These are phyloP conservation scores for Nemania bipapillata DNA, from an alignment of 2,329 filamentous ascomycete genomes.

Conservation along the genomic window DNA sequence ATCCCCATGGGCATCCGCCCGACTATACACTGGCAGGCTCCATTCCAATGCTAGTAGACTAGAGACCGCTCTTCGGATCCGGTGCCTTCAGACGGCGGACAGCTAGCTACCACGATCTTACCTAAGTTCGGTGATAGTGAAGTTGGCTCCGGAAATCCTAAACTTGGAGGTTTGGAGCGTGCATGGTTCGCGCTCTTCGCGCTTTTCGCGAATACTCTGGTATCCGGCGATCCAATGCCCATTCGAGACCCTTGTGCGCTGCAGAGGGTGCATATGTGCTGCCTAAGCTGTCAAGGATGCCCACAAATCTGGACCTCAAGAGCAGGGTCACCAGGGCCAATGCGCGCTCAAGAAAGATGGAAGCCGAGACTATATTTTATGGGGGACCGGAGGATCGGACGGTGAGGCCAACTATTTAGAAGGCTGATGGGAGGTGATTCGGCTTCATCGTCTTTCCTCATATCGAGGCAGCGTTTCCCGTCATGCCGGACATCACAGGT, in stretches of 20 bases:
- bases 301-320: constrained; percentile 7
- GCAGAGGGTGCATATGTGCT: neutral
- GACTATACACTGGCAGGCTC: neutral
- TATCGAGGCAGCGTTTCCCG: neutral
- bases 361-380: neutral
- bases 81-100: neutral
- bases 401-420: neutral
- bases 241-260: neutral
- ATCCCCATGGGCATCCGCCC: neutral
- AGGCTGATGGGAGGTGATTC: neutral
- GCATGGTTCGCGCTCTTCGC: neutral
- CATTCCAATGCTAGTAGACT: neutral
- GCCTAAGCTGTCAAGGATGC: neutral
- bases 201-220: neutral
- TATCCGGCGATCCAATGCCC: neutral
- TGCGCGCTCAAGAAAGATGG: neutral
- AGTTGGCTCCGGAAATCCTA: neutral
- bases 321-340: neutral
- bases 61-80: neutral
- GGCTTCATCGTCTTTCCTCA: neutral
- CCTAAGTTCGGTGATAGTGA: too few relatives aligned
- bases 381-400: neutral
- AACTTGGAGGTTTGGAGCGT: neutral
- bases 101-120: too few relatives aligned
- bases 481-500: constrained; percentile 24